Conservation (phyloP, 2,329 filamentous ascomycete genomes). For the Pseudogymnoascus sp. region DNA sequence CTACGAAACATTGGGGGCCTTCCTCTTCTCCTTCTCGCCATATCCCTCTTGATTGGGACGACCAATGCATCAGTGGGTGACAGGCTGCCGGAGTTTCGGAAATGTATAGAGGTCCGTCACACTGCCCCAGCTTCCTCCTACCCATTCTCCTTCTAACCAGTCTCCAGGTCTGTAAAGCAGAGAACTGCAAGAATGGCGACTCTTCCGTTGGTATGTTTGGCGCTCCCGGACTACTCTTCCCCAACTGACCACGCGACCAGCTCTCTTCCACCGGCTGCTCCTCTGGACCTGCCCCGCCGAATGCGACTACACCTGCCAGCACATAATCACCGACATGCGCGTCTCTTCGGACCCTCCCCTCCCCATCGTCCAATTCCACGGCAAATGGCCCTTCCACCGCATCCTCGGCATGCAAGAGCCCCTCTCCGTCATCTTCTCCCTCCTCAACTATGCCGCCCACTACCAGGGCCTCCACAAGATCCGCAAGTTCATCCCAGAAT, state of each 20-base stretch:
- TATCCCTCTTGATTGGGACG: conserved; percentile 30
- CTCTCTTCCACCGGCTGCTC: conserved; percentile 73
- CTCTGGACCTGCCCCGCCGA: conserved; percentile 88
- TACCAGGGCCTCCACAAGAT: conserved; percentile 67
- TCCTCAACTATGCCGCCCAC: conserved; percentile 87
- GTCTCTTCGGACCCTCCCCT: conserved; percentile 48
- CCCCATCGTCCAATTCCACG: conserved; percentile 84
- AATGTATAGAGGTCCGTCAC: conserved; percentile 67
- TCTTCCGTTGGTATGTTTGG: conserved; percentile 61
- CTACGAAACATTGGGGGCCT: neutral
- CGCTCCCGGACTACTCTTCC: conserved; percentile 11
- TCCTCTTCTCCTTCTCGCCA: conserved; percentile 12
- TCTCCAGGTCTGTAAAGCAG: conserved; percentile 63
- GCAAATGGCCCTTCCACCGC: conserved; percentile 95
- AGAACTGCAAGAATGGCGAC: conserved; percentile 68
- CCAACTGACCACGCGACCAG: conserved; percentile 38
- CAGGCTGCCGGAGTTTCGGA: conserved; percentile 73
- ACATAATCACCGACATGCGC: conserved; percentile 73
- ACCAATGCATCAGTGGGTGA: conserved; percentile 73
- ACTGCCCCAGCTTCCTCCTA: neutral
- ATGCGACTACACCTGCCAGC: conserved; percentile 97
- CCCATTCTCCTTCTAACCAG: neutral
- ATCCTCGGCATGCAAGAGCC: conserved; percentile 92
- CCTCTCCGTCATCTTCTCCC: conserved; percentile 84
- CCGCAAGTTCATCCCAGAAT: conserved; percentile 59